Percentiles rank a stretch among this genome's conserved stretches.
phyloP scores from a whole-genome alignment of 2,329 filamentous ascomycete genomes.

The Aspergillus aculeatus region DNA sequence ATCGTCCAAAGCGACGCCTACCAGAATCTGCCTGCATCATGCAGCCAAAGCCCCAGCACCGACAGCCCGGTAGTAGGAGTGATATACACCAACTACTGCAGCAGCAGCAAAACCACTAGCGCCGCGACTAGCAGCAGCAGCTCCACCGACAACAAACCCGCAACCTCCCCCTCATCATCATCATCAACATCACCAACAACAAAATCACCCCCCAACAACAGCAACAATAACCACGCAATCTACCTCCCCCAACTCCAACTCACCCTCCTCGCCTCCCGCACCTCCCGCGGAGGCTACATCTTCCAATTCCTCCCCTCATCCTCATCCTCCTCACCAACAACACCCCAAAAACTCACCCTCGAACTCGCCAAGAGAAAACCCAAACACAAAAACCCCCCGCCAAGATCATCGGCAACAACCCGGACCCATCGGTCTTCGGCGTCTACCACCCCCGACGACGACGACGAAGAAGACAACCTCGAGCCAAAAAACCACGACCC shows the following conservation, averaged over 20 bases:
- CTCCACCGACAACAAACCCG: neutral
- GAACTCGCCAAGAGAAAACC: neutral
- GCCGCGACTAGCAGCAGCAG: neutral
- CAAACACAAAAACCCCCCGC: neutral
- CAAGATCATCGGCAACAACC: neutral
- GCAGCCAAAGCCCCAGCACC: neutral
- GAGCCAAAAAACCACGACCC: neutral
- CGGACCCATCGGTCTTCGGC: neutral
- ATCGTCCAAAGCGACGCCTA: slow-evolving; percentile 29
- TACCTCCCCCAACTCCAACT: neutral
- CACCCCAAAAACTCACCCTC: neutral
- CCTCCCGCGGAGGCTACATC: neutral
- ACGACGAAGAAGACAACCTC: neutral
- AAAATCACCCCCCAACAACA: neutral
- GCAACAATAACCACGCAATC: neutral
- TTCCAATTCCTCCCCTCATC: neutral
- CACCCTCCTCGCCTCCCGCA: neutral
- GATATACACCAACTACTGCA: neutral
- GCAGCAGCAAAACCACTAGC: neutral
- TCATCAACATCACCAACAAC: neutral
- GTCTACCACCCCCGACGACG: neutral
- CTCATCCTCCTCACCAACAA: neutral
- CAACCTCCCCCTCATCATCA: neutral
- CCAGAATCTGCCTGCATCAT: slow-evolving; percentile 4
- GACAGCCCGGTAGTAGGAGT: neutral